Percentiles rank a stretch among this genome's conserved stretches.
phyloP scores from a whole-genome alignment of 116 monocot species.

The Dioscorea cayenensis region DNA sequence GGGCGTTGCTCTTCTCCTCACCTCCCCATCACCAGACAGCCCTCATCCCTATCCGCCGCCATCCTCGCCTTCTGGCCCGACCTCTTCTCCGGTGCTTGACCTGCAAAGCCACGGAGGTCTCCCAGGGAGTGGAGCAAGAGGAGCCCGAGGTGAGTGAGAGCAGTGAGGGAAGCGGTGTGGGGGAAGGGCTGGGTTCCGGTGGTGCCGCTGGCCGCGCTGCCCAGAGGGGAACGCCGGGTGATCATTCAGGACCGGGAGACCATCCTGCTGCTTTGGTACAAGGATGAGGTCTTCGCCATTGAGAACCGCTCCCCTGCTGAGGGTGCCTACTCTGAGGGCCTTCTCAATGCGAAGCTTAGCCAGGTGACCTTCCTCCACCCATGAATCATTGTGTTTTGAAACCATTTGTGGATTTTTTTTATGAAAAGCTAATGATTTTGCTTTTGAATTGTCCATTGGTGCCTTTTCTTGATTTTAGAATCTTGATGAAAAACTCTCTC shows the following conservation, averaged over 20 bases:
- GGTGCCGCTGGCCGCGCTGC: constrained; percentile 74
- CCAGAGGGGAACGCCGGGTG: constrained; percentile 82
- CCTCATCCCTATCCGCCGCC: neutral
- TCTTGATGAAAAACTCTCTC: too few relatives aligned
- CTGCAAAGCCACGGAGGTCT: constrained; percentile 62
- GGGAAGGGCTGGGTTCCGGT: constrained; percentile 68
- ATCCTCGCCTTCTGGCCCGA: neutral
- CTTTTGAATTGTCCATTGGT: too few relatives aligned
- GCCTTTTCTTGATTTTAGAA: too few relatives aligned
- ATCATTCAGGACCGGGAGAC: constrained; percentile 80
- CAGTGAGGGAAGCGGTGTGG: constrained; percentile 9
- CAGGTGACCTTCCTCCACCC: constrained; percentile 43
- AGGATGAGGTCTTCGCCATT: constrained; percentile 75
- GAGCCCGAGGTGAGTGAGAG: neutral
- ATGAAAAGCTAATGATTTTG: too few relatives aligned
- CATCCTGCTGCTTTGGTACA: constrained; percentile 86
- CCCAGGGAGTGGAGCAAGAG: constrained; percentile 34
- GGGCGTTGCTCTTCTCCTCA: constrained; percentile 34
- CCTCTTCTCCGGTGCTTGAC: constrained; percentile 9
- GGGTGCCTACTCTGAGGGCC: constrained; percentile 86
- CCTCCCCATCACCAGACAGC: constrained; percentile 3
- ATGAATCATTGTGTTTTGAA: too few relatives aligned
- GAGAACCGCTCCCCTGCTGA: constrained; percentile 94
- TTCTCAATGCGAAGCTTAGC: constrained; percentile 90
- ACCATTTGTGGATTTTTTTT: too few relatives aligned